Conservation (phyloP, 129 eudicot species). For the Flaveria ramosissima region DNA sequence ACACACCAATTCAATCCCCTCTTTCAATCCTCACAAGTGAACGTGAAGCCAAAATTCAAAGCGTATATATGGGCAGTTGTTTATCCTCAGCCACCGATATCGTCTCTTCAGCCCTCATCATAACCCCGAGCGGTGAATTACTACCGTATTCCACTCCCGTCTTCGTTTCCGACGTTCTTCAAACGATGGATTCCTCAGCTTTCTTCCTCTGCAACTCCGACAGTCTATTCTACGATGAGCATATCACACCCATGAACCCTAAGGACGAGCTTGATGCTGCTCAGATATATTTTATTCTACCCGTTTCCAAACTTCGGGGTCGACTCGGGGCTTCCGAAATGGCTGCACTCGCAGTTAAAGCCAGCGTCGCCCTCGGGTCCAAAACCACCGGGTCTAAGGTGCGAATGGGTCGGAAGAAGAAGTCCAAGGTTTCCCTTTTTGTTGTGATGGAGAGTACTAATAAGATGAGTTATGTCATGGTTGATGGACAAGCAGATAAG, state of each 20-base stretch:
- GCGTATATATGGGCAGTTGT: constrained; percentile 40
- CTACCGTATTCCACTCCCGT: constrained; percentile 42
- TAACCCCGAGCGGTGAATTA: constrained; percentile 35
- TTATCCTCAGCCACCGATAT: constrained; percentile 16
- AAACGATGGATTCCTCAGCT: not conserved
- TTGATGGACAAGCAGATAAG: constrained; percentile 15
- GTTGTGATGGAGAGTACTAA: constrained; percentile 36
- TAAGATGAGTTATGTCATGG: constrained; percentile 37
- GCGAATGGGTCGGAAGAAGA: not conserved
- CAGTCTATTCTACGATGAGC: constrained; percentile 53
- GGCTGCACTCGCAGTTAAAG: constrained; percentile 84
- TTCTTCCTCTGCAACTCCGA: constrained; percentile 70
- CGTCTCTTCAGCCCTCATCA: constrained; percentile 19
- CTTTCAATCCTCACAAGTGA: too few relatives aligned
- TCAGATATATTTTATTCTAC: constrained; percentile 69
- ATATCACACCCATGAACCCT: constrained; percentile 37
- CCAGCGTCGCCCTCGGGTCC: constrained; percentile 54
- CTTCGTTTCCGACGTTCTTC: constrained; percentile 39
- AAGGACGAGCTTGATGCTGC: constrained; percentile 45
- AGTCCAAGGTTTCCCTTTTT: constrained; percentile 35
- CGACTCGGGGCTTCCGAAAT: constrained; percentile 65
- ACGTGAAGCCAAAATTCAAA: too few relatives aligned
- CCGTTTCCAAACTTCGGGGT: constrained; percentile 39
- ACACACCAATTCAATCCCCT: not conserved
- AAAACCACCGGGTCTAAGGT: not conserved